phyloP scores from a whole-genome alignment of 495 filamentous ascomycete species.

The Sordaria brevicollis region DNA sequence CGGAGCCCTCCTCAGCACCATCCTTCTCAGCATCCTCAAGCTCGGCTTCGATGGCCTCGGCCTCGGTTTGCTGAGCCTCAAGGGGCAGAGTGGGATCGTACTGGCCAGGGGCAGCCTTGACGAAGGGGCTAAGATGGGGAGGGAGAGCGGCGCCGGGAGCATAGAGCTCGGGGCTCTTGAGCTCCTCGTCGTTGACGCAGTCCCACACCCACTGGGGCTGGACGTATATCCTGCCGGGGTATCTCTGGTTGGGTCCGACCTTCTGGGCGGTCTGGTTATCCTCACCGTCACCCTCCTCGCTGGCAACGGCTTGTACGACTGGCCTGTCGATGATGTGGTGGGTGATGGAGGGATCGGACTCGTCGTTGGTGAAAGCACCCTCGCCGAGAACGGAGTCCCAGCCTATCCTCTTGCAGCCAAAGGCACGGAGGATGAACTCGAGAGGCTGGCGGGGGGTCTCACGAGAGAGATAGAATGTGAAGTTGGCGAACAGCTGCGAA shows the following conservation, averaged over 20 bases:
- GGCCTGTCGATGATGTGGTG: conserved; percentile 92
- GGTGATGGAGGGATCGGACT: conserved; percentile 78
- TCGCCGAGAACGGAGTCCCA: conserved; percentile 87
- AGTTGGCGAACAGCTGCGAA: conserved; percentile 67
- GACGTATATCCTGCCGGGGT: conserved; percentile 82
- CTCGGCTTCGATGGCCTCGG: conserved; percentile 56
- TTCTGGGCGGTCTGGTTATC: conserved; percentile 46
- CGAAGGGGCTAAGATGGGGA: conserved; percentile 92
- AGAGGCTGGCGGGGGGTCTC: conserved; percentile 85
- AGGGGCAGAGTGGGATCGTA: conserved; percentile 83
- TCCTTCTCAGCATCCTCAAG: conserved; percentile 42
- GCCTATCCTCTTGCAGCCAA: conserved; percentile 91
- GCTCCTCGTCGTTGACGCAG: conserved; percentile 76
- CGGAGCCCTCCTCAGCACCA: conserved; percentile 23
- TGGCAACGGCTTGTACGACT: conserved; percentile 50
- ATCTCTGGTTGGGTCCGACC: conserved; percentile 48
- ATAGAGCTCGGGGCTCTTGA: conserved; percentile 81
- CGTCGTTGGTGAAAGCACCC: conserved; percentile 82
- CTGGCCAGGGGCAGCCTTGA: conserved; percentile 68
- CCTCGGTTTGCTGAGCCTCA: conserved; percentile 74
- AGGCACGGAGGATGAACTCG: conserved; percentile 88
- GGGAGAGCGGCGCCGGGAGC: conserved; percentile 81
- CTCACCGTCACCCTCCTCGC: conserved; percentile 44
- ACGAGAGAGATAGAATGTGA: conserved; percentile 86
- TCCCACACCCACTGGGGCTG: conserved; percentile 99